Evolutionary conservation across 1,284 basidiomycete species (phyloP).

Genomic region (Ustanciosporium gigantosporum): DNA sequence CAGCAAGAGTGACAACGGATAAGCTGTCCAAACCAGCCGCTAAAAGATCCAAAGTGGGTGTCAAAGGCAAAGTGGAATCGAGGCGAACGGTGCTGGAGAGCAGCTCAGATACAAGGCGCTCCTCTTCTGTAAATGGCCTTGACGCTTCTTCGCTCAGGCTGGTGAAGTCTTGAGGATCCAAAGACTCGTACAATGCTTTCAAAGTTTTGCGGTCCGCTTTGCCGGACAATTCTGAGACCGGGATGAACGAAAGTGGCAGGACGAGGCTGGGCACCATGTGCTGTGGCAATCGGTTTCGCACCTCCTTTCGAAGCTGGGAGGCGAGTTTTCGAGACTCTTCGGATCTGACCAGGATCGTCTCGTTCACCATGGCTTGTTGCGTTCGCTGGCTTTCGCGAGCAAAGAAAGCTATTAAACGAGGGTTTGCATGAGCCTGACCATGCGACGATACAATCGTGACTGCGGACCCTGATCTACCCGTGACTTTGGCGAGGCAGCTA

Average conservation of each 20-base stretch:
- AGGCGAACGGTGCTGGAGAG: slow-evolving; percentile 12
- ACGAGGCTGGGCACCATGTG: slow-evolving; percentile 55
- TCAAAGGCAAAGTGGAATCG: slow-evolving; percentile 7
- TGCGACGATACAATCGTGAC: slow-evolving; percentile 40
- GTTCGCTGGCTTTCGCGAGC: slow-evolving; percentile 11
- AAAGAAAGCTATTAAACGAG: slow-evolving; percentile 43
- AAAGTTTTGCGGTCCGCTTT: slow-evolving; percentile 45
- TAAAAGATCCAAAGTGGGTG: slow-evolving; percentile 31
- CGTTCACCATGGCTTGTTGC: not conserved
- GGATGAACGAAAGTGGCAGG: slow-evolving; percentile 36
- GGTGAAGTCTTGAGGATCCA: slow-evolving; percentile 6
- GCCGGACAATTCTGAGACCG: slow-evolving; percentile 49
- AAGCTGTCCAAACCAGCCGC: slow-evolving; percentile 53
- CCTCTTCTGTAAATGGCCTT: slow-evolving; percentile 15
- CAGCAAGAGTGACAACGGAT: slow-evolving; percentile 43
- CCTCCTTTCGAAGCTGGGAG: slow-evolving; percentile 6
- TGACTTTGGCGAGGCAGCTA: slow-evolving; percentile 4
- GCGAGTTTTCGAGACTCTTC: slow-evolving; percentile 6
- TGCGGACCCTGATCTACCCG: slow-evolving; percentile 7
- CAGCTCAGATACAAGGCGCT: slow-evolving; percentile 25
- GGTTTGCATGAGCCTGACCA: slow-evolving; percentile 17
- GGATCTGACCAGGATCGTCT: slow-evolving; percentile 1
- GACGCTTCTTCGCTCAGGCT: not conserved
- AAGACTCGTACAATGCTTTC: slow-evolving; percentile 18
- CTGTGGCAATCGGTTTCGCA: slow-evolving; percentile 36